Percentiles rank a stretch among this genome's conserved stretches.
These are phyloP conservation scores for Afroboletus lepidellus DNA, from an alignment of 1,284 basidiomycete species.

Conservation along the genomic window DNA sequence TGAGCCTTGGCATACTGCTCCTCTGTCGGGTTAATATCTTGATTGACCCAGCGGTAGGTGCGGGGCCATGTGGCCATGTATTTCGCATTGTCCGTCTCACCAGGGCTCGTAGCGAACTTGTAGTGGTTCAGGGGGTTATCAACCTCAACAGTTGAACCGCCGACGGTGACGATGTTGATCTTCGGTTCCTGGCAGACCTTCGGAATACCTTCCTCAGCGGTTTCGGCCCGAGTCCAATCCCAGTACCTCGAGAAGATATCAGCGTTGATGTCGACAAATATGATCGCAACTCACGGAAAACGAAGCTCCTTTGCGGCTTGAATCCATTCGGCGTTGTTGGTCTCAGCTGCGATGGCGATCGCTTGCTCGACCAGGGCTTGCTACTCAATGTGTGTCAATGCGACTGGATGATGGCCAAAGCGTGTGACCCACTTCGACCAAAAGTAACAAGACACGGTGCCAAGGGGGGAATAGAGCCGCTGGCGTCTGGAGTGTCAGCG, in stretches of 20 bases:
- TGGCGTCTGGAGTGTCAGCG: conserved; percentile 11
- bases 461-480: conserved; percentile 21
- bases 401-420: not conserved
- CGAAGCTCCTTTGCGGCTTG: conserved; percentile 13
- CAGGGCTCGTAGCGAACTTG: conserved; percentile 7
- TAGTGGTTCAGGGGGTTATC: conserved; percentile 22
- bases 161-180: conserved; percentile 1
- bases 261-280: not conserved
- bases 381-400: not conserved
- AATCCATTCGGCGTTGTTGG: conserved; percentile 15
- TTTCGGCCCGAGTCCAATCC: conserved; percentile 18
- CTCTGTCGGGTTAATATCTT: conserved; percentile 4
- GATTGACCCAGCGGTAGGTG: conserved; percentile 17
- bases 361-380: conserved; percentile 19
- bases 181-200: not conserved
- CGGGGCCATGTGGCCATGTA: conserved; percentile 17
- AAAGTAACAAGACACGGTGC: conserved; percentile 15
- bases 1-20: conserved; percentile 12
- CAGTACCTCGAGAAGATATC: conserved; percentile 11
- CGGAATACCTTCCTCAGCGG: conserved; percentile 8
- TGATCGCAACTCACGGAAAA: conserved; percentile 11
- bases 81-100: not conserved
- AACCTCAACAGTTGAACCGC: not conserved
- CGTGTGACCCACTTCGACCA: conserved; percentile 10
- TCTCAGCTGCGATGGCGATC: conserved; percentile 7